phyloP scores from a whole-genome alignment of 257 asterid species.

The Nyctanthes arbortristis region DNA sequence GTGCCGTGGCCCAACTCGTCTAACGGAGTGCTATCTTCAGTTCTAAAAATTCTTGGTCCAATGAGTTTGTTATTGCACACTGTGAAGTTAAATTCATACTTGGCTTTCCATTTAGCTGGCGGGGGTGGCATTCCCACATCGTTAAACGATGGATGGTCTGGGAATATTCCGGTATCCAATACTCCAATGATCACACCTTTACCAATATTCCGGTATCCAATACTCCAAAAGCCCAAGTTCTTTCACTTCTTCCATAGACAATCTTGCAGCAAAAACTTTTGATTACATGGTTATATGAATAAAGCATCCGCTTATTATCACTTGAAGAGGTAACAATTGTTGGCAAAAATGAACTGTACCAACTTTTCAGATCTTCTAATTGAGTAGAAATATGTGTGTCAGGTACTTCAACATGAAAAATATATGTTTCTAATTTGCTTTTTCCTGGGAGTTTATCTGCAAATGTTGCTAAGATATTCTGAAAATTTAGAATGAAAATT shows the following conservation, averaged over 20 bases:
- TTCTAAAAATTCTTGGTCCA: slow-evolving; percentile 37
- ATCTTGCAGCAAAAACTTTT: slow-evolving; percentile 49
- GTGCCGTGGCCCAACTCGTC: slow-evolving; percentile 55
- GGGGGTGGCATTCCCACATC: slow-evolving; percentile 54
- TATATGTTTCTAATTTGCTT: slow-evolving; percentile 21
- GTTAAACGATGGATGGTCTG: slow-evolving; percentile 48
- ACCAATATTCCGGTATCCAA: slow-evolving; percentile 45
- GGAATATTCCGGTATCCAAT: slow-evolving; percentile 39
- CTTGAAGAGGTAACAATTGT: slow-evolving; percentile 8
- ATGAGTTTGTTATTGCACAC: slow-evolving; percentile 55
- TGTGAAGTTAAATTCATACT: slow-evolving; percentile 28
- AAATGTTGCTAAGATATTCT: background rate
- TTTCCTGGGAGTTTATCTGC: background rate
- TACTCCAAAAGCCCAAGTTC: slow-evolving; percentile 52
- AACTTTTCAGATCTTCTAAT: slow-evolving; percentile 23
- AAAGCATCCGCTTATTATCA: slow-evolving; percentile 20
- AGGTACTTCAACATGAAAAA: slow-evolving; percentile 28
- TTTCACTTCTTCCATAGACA: slow-evolving; percentile 34
- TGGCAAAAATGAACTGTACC: slow-evolving; percentile 42
- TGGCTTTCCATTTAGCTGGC: slow-evolving; percentile 51
- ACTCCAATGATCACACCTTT: slow-evolving; percentile 55
- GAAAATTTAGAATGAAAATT: background rate
- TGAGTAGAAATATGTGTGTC: background rate
- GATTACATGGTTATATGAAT: slow-evolving; percentile 41
- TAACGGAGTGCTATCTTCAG: background rate